Base-by-base conservation (phyloP, 257 asterid genomes). In the Cruciata laevipes region DNA sequence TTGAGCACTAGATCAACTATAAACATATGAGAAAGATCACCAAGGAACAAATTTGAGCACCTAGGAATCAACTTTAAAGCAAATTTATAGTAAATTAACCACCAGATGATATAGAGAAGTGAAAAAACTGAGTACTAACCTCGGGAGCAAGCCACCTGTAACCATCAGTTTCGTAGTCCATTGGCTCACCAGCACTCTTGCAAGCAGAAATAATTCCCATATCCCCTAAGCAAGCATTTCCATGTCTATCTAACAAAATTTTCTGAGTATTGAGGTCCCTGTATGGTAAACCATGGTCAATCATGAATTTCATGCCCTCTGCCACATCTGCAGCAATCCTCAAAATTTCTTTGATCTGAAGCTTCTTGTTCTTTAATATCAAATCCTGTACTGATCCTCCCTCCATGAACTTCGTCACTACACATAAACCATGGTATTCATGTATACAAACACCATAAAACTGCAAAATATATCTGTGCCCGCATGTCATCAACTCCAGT, bases 141-240 rank as follows among this genome's bases (percentile, higher is more conserved):
- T 94, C 99, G 6, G 99, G 99, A 71, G 99, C 99, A 72, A 94
- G 90, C 99, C 99, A 94, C 73, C 97, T 80, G 74, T 86, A 94
- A 56, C 99, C 97, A 82, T 90, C 97, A 53, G 99, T 94, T 82
- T 94, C 99, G 67, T 90, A 94, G 70, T 94, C 97, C 99, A 85
- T 86, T 47, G 90, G 95, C 77, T 94, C 99, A 64, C 91, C 86
- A 73, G 67, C 63, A 77, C 94, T 84, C 67, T 89, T 90, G 84
- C 97, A 88, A 77, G 97, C 95, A 67, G 88, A 73, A 44, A 94
- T 84, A 42, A 94, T 84, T 60, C 99, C 99, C 96, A 94, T 87
- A 71, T 90, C 99, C 0, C 99, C 97, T 75, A 94, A 77, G 78
- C 99, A 94, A 77, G 90, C 95, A 72, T 84, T 88, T 74, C 97